Conservation (phyloP, 78 protist genomes). For the Acrasis kona region DNA sequence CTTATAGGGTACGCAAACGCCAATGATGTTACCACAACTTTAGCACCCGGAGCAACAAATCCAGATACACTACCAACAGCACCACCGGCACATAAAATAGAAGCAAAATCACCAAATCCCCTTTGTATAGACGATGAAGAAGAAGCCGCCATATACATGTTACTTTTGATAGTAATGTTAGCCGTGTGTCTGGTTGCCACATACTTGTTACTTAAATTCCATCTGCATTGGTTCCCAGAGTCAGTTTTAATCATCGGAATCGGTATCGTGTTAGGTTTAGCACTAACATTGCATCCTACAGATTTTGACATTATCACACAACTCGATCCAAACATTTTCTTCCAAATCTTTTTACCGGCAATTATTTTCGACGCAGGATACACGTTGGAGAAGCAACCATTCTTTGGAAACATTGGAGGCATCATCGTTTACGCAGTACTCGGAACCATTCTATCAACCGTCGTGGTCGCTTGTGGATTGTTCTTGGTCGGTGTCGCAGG, state of each 20-base stretch:
- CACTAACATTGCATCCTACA: neutral
- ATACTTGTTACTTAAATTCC: neutral
- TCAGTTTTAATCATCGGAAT: neutral
- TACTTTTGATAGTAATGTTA: neutral
- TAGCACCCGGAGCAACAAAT: too few relatives aligned
- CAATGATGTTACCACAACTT: too few relatives aligned
- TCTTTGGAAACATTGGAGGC: conserved; percentile 59
- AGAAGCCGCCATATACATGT: neutral
- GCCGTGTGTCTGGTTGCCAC: neutral
- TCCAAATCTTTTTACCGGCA: conserved; percentile 77
- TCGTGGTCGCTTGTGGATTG: conserved; percentile 25
- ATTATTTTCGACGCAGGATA: conserved; percentile 85
- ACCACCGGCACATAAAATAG: neutral
- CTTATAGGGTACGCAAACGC: too few relatives aligned
- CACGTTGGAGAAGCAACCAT: conserved; percentile 23
- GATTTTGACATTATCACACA: too few relatives aligned
- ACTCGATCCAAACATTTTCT: conserved; percentile 61
- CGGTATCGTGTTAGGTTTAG: neutral
- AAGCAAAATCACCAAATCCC: neutral
- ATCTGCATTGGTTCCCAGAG: neutral
- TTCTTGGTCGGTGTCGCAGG: neutral
- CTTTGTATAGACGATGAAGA: neutral
- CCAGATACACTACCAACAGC: neutral
- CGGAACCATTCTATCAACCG: conserved; percentile 77
- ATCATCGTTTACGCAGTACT: conserved; percentile 69